Evolutionary conservation across 2,329 filamentous ascomycete species (phyloP).

Genomic region (Epicoccum nigrum): DNA sequence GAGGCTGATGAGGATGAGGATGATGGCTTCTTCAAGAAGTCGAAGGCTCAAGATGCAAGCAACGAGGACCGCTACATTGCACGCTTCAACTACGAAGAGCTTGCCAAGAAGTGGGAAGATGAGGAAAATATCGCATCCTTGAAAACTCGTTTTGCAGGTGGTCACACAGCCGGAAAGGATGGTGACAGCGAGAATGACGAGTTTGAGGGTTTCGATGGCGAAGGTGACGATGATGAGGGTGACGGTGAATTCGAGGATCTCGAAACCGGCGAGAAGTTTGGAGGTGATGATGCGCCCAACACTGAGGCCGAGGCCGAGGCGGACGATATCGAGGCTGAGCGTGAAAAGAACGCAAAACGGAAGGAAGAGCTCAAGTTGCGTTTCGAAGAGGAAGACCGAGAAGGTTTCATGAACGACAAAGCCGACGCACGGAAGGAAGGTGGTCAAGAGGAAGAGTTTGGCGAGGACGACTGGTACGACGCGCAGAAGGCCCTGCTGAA

Average conservation of each 20-base stretch:
- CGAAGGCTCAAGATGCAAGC: constrained; percentile 55
- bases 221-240: constrained; percentile 66
- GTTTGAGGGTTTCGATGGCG: constrained; percentile 63
- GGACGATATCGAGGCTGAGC: constrained; percentile 78
- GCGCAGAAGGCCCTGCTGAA: constrained; percentile 92
- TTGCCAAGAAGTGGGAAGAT: constrained; percentile 86
- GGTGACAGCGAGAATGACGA: constrained; percentile 50
- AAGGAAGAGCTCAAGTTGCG: constrained; percentile 95
- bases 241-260: constrained; percentile 87
- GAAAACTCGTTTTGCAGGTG: constrained; percentile 75
- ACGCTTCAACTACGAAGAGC: constrained; percentile 75
- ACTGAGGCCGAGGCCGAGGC: constrained; percentile 53
- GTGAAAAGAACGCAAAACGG: constrained; percentile 84
- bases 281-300: constrained; percentile 46
- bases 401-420: constrained; percentile 92
- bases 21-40: constrained; percentile 68
- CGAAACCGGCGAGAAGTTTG: constrained; percentile 72
- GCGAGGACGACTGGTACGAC: constrained; percentile 99
- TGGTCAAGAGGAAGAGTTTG: constrained; percentile 75
- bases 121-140: constrained; percentile 77
- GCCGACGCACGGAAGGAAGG: constrained; percentile 74
- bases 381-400: constrained; percentile 97
- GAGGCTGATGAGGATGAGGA: constrained; percentile 65
- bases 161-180: constrained; percentile 60
- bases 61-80: constrained; percentile 81